Evolutionary conservation across 2,329 filamentous ascomycete genomes (phyloP), one percentile per base, ranked within the genome.

Genomic region (Colletotrichum phormii): DNA sequence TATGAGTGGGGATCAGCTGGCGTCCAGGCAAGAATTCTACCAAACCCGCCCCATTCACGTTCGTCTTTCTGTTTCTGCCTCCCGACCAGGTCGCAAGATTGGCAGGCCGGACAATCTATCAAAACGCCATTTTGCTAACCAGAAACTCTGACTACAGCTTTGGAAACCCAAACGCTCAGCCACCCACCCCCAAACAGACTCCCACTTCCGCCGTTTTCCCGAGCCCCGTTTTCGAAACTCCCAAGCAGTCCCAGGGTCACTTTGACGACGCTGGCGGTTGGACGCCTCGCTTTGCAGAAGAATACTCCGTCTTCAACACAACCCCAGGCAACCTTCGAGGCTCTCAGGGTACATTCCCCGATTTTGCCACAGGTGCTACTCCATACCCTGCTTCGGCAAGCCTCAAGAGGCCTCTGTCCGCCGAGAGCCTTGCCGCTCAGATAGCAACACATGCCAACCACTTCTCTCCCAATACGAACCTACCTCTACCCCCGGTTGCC

Each of bases 251-350:
- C 76, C 84, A 84, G 75, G 82, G 82, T 72, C 84, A 82, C 69
- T 85, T 87, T 75, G 82, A 87, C 80, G 85, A 88, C 74, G 80
- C 86, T 64, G 83, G 84, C 75, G 85, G 86, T 76, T 89, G 88
- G 86, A 91, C 89, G 57, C 89, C 90, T 79, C 86, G 86, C 71
- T 92, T 91, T 82, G 89, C 89, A 75, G 89, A 91, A 78, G 89
- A 91, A 75, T 91, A 90, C 77, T 90, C 89, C 74, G 89, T 91
- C 77, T 91, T 92, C 84, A 90, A 90, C 81, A 83, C 86, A n/a
- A 91, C 89, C 9, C 90, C 90, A 18, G 89, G 88, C 60, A 89
- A 90, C 78, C 83, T 91, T 67, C 84, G 84, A 77, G 86, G 83
- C 65, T 80, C 82, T 55, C 82, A 85, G 69, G 83, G 79, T 71